Conservation (phyloP, 257 asterid species). For the Solanum etuberosum region DNA sequence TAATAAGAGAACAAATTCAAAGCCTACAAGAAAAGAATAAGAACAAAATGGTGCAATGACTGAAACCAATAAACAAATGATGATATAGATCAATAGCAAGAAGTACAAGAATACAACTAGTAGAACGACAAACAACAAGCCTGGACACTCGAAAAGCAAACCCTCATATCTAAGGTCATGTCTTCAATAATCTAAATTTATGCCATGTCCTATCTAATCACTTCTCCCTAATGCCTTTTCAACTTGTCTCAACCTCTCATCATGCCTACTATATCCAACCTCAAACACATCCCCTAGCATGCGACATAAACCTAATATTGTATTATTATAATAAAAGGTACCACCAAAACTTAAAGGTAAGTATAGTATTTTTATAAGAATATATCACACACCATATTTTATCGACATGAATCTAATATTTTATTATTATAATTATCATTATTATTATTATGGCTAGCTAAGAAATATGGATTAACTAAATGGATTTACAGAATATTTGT, state of each 20-base stretch:
- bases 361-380: not conserved
- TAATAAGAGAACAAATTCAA: not conserved
- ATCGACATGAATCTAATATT: not conserved
- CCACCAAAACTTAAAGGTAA: not conserved
- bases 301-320: not conserved
- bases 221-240: not conserved
- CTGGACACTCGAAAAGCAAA: not conserved
- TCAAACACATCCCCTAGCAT: not conserved
- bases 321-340: not conserved
- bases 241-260: not conserved
- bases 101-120: not conserved
- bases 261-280: not conserved
- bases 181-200: not conserved
- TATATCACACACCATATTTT: not conserved
- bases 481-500: not conserved
- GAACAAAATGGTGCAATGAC: not conserved
- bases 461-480: not conserved
- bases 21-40: not conserved
- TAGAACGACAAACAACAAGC: not conserved
- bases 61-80: not conserved
- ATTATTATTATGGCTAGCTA: not conserved
- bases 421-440: not conserved
- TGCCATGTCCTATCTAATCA: not conserved
- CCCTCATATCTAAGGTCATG: not conserved
- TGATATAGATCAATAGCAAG: not conserved